phyloP scores from a whole-genome alignment of 495 filamentous ascomycete species.

The Daldinia decipiens region DNA sequence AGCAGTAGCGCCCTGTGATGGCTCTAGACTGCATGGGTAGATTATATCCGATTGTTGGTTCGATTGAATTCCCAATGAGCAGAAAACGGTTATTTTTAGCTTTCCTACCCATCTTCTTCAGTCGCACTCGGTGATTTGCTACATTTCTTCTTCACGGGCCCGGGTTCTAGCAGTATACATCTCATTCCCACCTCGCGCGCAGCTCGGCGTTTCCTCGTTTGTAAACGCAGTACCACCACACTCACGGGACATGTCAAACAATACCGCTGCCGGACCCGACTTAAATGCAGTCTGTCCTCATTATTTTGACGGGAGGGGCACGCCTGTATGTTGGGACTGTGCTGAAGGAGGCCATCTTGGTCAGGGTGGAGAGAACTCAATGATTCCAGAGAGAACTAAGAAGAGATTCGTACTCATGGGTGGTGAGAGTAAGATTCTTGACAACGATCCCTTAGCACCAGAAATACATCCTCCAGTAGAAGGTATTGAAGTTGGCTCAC shows the following conservation, averaged over 20 bases:
- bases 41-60: not conserved
- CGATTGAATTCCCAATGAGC: not conserved
- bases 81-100: conserved; percentile 3
- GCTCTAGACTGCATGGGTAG: not conserved
- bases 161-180: not conserved
- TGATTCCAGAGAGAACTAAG: not conserved
- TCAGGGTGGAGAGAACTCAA: not conserved
- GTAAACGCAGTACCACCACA: conserved; percentile 1
- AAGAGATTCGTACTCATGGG: conserved; percentile 2
- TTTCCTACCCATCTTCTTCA: not conserved
- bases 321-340: conserved; percentile 41
- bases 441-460: conserved; percentile 19
- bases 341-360: conserved; percentile 27
- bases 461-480: conserved; percentile 29
- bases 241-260: not conserved
- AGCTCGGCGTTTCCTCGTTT: not conserved
- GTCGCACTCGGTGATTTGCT: not conserved
- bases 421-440: not conserved
- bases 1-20: not conserved
- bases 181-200: not conserved
- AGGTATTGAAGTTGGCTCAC: conserved; percentile 33
- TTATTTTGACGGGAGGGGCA: conserved; percentile 24
- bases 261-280: not conserved
- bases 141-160: not conserved
- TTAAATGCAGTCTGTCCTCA: not conserved